Base-by-base conservation (phyloP, 768 basidiomycete genomes). In the Tricholoma matsutake region DNA sequence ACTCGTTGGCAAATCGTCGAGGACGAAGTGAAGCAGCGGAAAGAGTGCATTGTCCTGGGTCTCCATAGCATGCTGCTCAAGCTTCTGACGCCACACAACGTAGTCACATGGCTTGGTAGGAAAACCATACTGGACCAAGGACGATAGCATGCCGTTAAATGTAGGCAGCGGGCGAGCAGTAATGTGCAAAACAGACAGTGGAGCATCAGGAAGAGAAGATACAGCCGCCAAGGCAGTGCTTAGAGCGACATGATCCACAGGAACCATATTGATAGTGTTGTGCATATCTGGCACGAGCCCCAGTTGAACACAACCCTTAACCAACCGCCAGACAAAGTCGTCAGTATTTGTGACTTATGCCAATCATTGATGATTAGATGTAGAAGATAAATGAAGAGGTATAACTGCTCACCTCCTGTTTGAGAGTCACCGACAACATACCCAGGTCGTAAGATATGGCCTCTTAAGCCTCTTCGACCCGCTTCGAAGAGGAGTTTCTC, bases 231-330 rank as follows among this genome's bases (percentile, higher is more conserved):
- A 79, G 0, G 90, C 76, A 4, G 87, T 86, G 69, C 92, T 89
- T 5, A 85, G 83, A 1, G 97, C 95, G 63, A 99, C 96, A 71
- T 96, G 92, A 73, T 98, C 92, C 39, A 98, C 97, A 0, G 97
- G 97, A 7, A 96, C 93, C 89, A 98, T 96, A 76, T 99, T 99
- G 69, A 99, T 83, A 1, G 93, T 90, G 75, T 99, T 99, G 79
- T 97, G 94, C 74, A 99, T 98, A 71, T 99, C 93, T 9, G 97
- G 97, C 2, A 94, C 88, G 41, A 94, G 83, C 1, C 96, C 96
- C n/a, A 98, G 87, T 71, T 99, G 97, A 37, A 98, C 82, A 70
- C 95, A 98, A n/a, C 97, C 97, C 73, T 98, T 98, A 70, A 97
- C 92, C 73, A 99, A 78, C 3, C 97, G 86, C 96, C 96, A 98